A percentile compares a stretch with the other conserved stretches of the same genome.
These are phyloP conservation scores for Globisporangium paroecandrum DNA, from an alignment of 352 stramenopile species.

Conservation along the genomic window DNA sequence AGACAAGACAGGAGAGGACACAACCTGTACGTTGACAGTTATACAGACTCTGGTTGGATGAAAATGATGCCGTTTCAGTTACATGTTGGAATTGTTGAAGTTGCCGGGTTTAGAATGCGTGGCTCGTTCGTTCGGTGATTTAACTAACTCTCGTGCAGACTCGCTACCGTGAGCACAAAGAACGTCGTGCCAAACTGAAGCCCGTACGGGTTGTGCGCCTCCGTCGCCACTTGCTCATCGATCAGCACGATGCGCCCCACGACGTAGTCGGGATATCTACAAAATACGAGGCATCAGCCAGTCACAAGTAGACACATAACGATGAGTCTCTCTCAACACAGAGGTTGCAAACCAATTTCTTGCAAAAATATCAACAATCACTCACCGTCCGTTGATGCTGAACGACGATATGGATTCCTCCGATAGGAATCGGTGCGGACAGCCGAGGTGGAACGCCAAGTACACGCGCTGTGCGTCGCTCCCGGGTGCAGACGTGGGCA, in stretches of 20 bases:
- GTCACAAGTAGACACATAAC: background rate
- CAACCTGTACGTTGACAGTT: background rate
- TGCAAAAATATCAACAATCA: background rate
- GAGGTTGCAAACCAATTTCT: background rate
- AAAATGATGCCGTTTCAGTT: background rate
- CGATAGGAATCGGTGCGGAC: constrained; percentile 82
- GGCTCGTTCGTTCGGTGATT: constrained; percentile 7
- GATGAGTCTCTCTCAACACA: background rate
- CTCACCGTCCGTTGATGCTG: constrained; percentile 73
- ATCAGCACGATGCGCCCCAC: constrained; percentile 86
- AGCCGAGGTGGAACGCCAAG: constrained; percentile 82
- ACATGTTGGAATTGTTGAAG: constrained; percentile 2
- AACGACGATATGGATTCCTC: constrained; percentile 88
- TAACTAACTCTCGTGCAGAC: constrained; percentile 68
- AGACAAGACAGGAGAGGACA: no score
- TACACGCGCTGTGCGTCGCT: constrained; percentile 79
- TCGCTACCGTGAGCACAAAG: constrained; percentile 83
- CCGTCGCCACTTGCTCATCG: constrained; percentile 79
- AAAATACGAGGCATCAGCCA: background rate
- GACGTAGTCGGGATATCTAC: constrained; percentile 86
- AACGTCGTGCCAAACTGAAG: constrained; percentile 78
- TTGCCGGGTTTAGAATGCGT: background rate
- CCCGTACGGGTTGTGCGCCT: constrained; percentile 78
- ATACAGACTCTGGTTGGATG: background rate
- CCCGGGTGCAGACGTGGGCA: constrained; percentile 76